Evolutionary conservation across 2,329 filamentous ascomycete genomes (phyloP).

Genomic region (Dactylellina cionopaga): DNA sequence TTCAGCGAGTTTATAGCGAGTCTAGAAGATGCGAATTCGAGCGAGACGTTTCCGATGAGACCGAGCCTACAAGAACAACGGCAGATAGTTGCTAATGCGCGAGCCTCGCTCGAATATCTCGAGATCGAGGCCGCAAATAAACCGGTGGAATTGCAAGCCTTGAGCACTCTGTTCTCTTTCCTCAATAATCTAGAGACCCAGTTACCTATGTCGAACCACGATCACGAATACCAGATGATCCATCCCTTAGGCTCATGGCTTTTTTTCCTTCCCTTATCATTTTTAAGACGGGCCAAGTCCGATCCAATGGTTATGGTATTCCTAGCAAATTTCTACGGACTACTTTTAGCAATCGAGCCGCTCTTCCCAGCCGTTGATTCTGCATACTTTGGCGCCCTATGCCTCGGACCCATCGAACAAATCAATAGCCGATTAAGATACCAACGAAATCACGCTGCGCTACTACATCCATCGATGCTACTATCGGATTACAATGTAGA

Average conservation of each 20-base stretch:
- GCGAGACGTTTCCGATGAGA: slow-evolving; percentile 73
- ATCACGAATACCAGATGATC: slow-evolving; percentile 88
- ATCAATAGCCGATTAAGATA: slow-evolving; percentile 67
- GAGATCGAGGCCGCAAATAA: slow-evolving; percentile 75
- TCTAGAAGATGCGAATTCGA: slow-evolving; percentile 67
- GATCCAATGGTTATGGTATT: slow-evolving; percentile 83
- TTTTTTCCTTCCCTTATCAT: slow-evolving; percentile 90
- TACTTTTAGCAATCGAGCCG: slow-evolving; percentile 85
- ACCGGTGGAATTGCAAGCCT: slow-evolving; percentile 76
- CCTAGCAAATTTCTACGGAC: slow-evolving; percentile 89
- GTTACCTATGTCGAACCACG: slow-evolving; percentile 75
- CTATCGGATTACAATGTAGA: slow-evolving; percentile 50
- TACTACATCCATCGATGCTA: slow-evolving; percentile 46
- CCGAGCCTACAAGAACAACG: slow-evolving; percentile 71
- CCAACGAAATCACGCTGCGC: slow-evolving; percentile 41
- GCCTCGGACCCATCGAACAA: slow-evolving; percentile 82
- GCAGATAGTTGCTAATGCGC: slow-evolving; percentile 76
- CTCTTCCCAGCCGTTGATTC: slow-evolving; percentile 91
- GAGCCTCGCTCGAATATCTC: slow-evolving; percentile 73
- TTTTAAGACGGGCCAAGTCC: slow-evolving; percentile 78
- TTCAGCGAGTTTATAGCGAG: slow-evolving; percentile 84
- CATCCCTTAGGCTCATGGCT: slow-evolving; percentile 90
- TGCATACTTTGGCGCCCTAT: slow-evolving; percentile 84
- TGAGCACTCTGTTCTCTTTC: slow-evolving; percentile 75
- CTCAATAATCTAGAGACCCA: slow-evolving; percentile 74